Conservation (phyloP, 441 rosid genomes). For the Sinapis alba region DNA sequence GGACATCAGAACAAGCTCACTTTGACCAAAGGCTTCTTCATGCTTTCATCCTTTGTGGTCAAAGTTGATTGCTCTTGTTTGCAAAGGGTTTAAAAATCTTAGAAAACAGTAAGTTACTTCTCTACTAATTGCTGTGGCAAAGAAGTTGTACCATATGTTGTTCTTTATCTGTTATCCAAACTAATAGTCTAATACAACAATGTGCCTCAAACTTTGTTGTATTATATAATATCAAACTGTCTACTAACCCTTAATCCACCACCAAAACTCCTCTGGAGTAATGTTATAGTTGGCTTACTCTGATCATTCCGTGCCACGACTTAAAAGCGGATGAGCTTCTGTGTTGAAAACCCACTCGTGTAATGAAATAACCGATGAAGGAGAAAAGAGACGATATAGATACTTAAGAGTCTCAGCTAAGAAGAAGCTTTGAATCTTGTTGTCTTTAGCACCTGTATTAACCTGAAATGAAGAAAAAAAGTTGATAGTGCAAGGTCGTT, state of each 20-base stretch:
- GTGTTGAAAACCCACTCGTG: constrained; percentile 96
- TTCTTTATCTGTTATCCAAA: constrained; percentile 6
- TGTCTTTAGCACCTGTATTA: constrained; percentile 72
- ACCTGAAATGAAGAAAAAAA: constrained; percentile 49
- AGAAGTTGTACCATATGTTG: constrained; percentile 3
- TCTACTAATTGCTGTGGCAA: constrained; percentile 25
- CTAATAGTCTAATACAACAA: constrained; percentile 23
- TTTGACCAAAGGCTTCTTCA: constrained; percentile 72
- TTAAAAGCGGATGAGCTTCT: constrained; percentile 85
- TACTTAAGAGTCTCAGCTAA: constrained; percentile 89
- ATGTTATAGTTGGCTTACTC: constrained; percentile 5
- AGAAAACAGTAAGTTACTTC: constrained; percentile 8
- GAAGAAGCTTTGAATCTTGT: constrained; percentile 95
- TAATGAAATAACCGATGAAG: constrained; percentile 63
- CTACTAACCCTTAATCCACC: constrained; percentile 27
- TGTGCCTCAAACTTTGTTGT: constrained; percentile 29
- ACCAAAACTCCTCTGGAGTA: constrained; percentile 26
- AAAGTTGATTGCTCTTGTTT: constrained; percentile 31
- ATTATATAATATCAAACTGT: constrained; percentile 15
- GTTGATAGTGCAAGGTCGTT: not conserved
- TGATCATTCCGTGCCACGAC: constrained; percentile 50
- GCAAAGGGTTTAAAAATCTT: not conserved
- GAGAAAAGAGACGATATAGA: constrained; percentile 81
- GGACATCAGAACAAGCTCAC: constrained; percentile 60
- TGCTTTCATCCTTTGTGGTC: constrained; percentile 64